These are phyloP conservation scores for Cladosporium cucumerinum DNA, from an alignment of 2,329 filamentous ascomycete species.

Conservation along the genomic window DNA sequence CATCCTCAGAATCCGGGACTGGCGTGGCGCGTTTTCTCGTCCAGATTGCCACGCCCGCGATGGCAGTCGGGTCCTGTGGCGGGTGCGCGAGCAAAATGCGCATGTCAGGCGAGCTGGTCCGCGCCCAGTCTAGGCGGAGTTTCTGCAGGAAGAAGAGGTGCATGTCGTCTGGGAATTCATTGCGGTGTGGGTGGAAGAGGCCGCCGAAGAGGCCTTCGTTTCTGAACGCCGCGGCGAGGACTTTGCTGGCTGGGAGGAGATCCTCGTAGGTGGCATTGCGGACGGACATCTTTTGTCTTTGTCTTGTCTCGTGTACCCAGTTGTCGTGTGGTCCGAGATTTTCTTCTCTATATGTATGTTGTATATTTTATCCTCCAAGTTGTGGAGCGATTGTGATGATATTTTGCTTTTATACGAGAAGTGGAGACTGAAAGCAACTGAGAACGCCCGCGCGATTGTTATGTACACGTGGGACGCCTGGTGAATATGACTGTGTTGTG, in stretches of 20 bases:
- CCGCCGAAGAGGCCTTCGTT: slow-evolving; percentile 27
- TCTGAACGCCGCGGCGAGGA: slow-evolving; percentile 27
- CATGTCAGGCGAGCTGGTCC: slow-evolving; percentile 14
- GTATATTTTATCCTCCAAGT: not conserved
- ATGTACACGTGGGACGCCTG: not conserved
- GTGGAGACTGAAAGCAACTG: not conserved
- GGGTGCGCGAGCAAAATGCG: slow-evolving; percentile 23
- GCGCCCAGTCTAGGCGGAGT: slow-evolving; percentile 20
- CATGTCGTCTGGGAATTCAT: slow-evolving; percentile 27
- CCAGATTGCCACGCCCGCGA: slow-evolving; percentile 30
- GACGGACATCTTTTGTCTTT: slow-evolving; percentile 23
- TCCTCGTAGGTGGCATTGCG: slow-evolving; percentile 27
- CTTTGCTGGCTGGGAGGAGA: slow-evolving; percentile 26
- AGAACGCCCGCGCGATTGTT: not conserved
- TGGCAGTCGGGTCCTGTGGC: not conserved
- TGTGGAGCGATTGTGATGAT: not conserved
- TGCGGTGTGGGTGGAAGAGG: slow-evolving; percentile 25
- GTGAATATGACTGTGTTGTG: not conserved
- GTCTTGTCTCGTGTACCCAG: not conserved
- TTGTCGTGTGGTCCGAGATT: not conserved
- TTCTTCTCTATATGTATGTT: not conserved
- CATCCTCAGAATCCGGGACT: slow-evolving; percentile 4
- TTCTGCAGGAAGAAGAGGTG: slow-evolving; percentile 27
- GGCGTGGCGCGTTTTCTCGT: slow-evolving; percentile 20
- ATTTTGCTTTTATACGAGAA: not conserved